These are phyloP conservation scores for Colletotrichum brevisporum DNA, from an alignment of 2,329 filamentous ascomycete species.

Conservation along the genomic window DNA sequence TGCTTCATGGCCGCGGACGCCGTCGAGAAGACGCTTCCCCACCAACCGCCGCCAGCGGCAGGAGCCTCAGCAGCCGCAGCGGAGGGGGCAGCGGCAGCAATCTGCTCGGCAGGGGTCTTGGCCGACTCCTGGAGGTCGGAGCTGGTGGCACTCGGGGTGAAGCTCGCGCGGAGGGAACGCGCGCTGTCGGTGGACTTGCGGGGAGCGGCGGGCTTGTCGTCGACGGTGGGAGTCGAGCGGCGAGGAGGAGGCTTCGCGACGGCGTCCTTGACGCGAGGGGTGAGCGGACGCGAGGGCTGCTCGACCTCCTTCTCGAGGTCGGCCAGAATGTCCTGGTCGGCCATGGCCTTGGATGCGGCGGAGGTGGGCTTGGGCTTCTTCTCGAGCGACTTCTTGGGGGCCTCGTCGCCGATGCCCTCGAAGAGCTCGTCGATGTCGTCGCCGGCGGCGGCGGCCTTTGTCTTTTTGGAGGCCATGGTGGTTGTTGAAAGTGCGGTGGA, in stretches of 20 bases:
- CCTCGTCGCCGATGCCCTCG: conserved; percentile 71
- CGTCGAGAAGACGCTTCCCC: conserved; percentile 87
- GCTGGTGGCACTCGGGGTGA: conserved; percentile 78
- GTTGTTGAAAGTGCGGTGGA: conserved; percentile 21
- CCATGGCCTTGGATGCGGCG: conserved; percentile 62
- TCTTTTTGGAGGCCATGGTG: conserved; percentile 72
- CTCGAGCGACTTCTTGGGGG: conserved; percentile 61
- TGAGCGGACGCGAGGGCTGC: conserved; percentile 83
- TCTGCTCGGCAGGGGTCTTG: conserved; percentile 65
- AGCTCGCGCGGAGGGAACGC: conserved; percentile 78
- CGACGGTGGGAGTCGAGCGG: conserved; percentile 69
- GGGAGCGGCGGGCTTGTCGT: conserved; percentile 69
- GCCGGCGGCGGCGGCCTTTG: conserved; percentile 68
- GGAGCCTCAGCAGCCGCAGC: conserved; percentile 64
- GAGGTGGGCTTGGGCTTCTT: conserved; percentile 63
- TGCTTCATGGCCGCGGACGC: conserved; percentile 91
- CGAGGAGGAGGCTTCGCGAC: conserved; percentile 61
- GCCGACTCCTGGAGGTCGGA: conserved; percentile 72
- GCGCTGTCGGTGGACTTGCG: conserved; percentile 86
- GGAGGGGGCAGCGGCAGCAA: conserved; percentile 40
- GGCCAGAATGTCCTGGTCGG: conserved; percentile 83
- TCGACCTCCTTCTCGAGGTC: conserved; percentile 79
- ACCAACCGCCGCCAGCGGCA: conserved; percentile 80
- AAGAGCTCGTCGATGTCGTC: conserved; percentile 78
- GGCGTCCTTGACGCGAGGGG: conserved; percentile 78